Evolutionary conservation across 441 rosid species (phyloP), one percentile per base, ranked within the genome.

Genomic region (Gossypium laxum): DNA sequence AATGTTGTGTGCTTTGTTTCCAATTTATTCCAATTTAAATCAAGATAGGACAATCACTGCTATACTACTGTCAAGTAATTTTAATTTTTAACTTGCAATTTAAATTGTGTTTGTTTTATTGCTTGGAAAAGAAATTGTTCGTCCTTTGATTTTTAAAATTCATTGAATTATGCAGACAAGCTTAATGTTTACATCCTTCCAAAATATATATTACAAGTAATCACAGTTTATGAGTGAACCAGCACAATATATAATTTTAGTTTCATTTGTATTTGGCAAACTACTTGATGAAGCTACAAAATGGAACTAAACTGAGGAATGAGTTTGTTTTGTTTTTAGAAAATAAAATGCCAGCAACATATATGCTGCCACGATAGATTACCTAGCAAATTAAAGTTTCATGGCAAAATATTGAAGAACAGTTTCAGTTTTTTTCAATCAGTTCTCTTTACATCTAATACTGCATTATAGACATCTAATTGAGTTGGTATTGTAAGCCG

Each of bases 1-100:
- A 11, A 61, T 51, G 21, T 78, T 71, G 11, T 48, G 12, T 48
- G 50, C 1, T 32, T 68, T 34, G 12, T 68, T 68, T 52, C 59
- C 71, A 68, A 18, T 54, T 18, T 18, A 17, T 68, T 52, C 59
- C 71, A 68, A 11, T 54, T 30, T 18, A 17, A 11, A 68, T 32
- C 61, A 68, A 18, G 60, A 30, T 68, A 18, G 54, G 50, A 58
- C 57, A 4, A 26, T 22, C 45, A 38, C 45, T 38, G 45, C 45
- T 8, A 38, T 38, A 38, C 45, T 38, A 8, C 45, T 38, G 11
- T 38, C 45, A 38, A 38, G 45, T 38, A 38, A 38, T 8, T 38
- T 38, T 38, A 38, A 38, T 38, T 38, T 38, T 38, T 19, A 50
- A 26, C 15, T 41, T 71, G 72, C 41, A 32, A 19, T 65, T 51